Base-by-base conservation (phyloP, 306 rosid species). In the Rosa lucieae region DNA sequence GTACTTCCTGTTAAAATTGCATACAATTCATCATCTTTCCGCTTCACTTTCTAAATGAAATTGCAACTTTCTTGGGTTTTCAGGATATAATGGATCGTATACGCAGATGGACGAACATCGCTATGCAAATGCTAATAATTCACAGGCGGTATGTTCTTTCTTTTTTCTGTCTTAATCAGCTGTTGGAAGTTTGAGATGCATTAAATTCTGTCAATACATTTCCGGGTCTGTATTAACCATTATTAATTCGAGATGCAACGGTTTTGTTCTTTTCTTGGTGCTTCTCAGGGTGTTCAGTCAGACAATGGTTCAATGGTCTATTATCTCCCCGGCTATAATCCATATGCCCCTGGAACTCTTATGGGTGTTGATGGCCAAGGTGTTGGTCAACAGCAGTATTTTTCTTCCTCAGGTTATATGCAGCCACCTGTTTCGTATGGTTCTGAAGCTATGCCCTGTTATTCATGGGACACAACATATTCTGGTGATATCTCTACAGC, bases 361-460 rank as follows among this genome's bases (percentile, higher is more conserved):
- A 77, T 85, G 80, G 86, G 86, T 77, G 75, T 77, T 59, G 81
- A 77, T 81, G 79, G 73, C 21, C 85, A 82, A 83, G 78, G 84
- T 69, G 80, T 78, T 78, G 81, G 78, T 79, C 90, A 83, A 66
- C 80, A 84, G 73, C 91, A 73, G 74, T 90, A 82, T 52, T 79
- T 77, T 72, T 77, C 91, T 79, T 66, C 88, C 67, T 80, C 89
- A 44, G 90, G 83, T 29, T 83, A 81, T 83, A 70, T 86, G 77
- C 90, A 89, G 79, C 83, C 72, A 79, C 80, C 91, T 67, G 91
- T 84, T 72, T 63, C 79, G 13, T 81, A 78, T 77, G 85, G 82
- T 67, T 90, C 93, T 49, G 90, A 90, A 85, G 81, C 88, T 65
- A 35, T 80, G 51, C 81, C 89, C 78, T 82, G 82, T 81, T 71